Evolutionary conservation across 108 stramenopile genomes (phyloP), one percentile per base, ranked within the genome.

Genomic region (Schizochytrium sp.): DNA sequence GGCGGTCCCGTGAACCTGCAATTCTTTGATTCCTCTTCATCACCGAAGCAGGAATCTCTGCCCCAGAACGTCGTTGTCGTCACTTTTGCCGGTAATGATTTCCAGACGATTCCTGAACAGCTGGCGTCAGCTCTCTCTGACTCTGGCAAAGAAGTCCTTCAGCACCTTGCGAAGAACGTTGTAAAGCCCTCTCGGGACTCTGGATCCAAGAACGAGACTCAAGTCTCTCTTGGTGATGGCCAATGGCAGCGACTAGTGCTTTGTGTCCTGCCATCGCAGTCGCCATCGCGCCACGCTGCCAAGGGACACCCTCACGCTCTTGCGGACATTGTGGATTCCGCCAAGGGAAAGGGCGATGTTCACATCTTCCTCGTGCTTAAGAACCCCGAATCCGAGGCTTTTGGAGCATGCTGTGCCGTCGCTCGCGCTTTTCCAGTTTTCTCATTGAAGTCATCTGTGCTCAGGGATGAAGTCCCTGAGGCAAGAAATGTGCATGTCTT

Each of bases 301-400:
- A 91, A 91, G 15, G 46, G 90, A 44, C 92, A 90, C 19, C 92
- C 93, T 7, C 93, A 93, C 61, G 91, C 93, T 15, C 88, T 93
- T 59, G 57, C 93, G 13, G 89, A 89, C 46, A 87, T 88, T 58
- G 89, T 91, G 44, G 90, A 61, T 45, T 88, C 49, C 28, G 57
- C 46, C 56, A 87, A 50, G 38, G 89, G 90, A 46, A 91, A 56
- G 72, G 91, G 89, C 4, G 90, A 91, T 44, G 83, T 61, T 41
- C 53, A 88, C 42, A 55, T 93, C 60, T 40, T 92, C 58, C 87
- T 92, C 53, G 41, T 89, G 19, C 89, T 91, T 46, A 90, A 41
- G 10, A 47, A 90, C 64, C 88, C 91, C 42, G 46, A 56, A 15
- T 40, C 83, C 47, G 92, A 91, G 3, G 90, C 83, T 44, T 91